Conservation (phyloP, 2,329 filamentous ascomycete species). For the Lachnellula hyalina region DNA sequence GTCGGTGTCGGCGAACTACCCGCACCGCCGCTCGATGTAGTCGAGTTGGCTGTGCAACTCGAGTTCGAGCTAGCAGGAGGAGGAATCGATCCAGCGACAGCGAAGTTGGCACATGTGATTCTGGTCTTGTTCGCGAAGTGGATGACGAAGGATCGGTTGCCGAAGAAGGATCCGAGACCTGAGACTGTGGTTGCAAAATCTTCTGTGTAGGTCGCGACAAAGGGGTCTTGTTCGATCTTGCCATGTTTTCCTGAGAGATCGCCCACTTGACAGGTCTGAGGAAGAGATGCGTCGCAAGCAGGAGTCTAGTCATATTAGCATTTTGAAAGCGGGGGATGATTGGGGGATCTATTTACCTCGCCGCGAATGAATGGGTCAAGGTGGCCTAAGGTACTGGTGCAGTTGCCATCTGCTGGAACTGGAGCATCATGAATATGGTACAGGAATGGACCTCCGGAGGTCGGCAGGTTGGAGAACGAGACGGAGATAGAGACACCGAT, state of each 20-base stretch:
- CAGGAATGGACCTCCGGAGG: slow-evolving; percentile 51
- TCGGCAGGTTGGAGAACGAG: slow-evolving; percentile 53
- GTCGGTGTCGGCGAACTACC: background rate
- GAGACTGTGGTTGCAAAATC: slow-evolving; percentile 49
- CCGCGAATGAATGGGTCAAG: slow-evolving; percentile 66
- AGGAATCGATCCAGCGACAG: slow-evolving; percentile 12
- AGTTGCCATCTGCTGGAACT: slow-evolving; percentile 64
- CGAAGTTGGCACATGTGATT: slow-evolving; percentile 61
- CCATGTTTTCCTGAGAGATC: slow-evolving; percentile 73
- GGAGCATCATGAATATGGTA: slow-evolving; percentile 69
- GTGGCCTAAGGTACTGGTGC: slow-evolving; percentile 61
- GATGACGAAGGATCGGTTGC: slow-evolving; percentile 59
- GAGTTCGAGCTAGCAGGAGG: background rate
- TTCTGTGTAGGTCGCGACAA: slow-evolving; percentile 48
- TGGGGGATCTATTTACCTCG: slow-evolving; percentile 20
- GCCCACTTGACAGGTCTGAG: slow-evolving; percentile 67
- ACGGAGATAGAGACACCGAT: slow-evolving; percentile 52
- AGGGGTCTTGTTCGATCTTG: slow-evolving; percentile 48
- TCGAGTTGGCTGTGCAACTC: background rate
- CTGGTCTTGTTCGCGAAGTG: slow-evolving; percentile 61
- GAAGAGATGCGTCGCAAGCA: slow-evolving; percentile 51
- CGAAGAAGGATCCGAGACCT: slow-evolving; percentile 53
- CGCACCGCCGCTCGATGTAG: background rate
- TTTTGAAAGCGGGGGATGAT: background rate
- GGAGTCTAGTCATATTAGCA: slow-evolving; percentile 41